Base-by-base conservation (phyloP, 169 alveolate genomes). In the Cryptosporidium sp. region DNA sequence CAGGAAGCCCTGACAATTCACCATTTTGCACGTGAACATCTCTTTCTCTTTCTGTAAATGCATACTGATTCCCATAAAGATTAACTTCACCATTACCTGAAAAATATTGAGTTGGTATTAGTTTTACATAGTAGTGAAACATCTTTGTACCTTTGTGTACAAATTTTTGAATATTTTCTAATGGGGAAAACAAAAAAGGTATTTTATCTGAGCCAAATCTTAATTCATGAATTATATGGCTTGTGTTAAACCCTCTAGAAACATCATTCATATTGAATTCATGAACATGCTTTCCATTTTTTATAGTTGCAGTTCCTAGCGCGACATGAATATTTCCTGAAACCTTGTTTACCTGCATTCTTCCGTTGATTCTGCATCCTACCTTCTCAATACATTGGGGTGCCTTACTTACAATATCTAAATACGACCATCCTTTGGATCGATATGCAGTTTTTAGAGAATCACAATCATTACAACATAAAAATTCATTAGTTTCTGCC, bases 321-420 rank as follows among this genome's bases (percentile, higher is more conserved):
- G 92, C 92, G 18, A 85, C 87, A 45, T 85, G 92, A 75, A 85
- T 53, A 37, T 85, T 85, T 51, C 92, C 92, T 9, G 86, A 71
- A 23, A 85, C 92, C 37, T 52, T 85, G 58, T 85, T 85, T 60
- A 85, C 92, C 31, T 71, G 84, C 8, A 85, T 51, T 33, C 31
- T 69, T 61, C 92, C 92, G 21, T 31, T 14, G 37, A 85, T 14
- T 39, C 86, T 51, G 52, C 92, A 85, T 4, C 92, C 92, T n/a
- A 69, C 62, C 21, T 33, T 75, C 18, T 70, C 87, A 18, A 61
- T 21, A 51, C 92, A 85, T 73, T 85, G 92, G 8, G 92, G 92
- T 31, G 92, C 86, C 52, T 71, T 85, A 26, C 26, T 23, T 18
- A 71, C 86, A n/a, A 85, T 75, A 33, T 85, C 92, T 39, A 69